Conservation (phyloP, 108 stramenopile species). For the Mediolabrus comicus region DNA sequence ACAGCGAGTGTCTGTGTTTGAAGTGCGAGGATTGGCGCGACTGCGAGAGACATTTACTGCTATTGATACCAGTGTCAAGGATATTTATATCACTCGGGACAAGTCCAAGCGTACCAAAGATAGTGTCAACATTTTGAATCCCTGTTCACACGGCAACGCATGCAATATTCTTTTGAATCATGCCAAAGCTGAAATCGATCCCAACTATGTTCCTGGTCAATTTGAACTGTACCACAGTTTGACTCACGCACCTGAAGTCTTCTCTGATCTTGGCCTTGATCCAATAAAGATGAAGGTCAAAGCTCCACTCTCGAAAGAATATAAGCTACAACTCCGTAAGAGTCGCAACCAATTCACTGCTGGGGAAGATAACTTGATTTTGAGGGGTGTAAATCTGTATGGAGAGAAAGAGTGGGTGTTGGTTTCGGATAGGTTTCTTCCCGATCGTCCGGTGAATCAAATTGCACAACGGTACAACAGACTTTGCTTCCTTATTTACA, state of each 20-base stretch:
- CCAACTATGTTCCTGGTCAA: conserved; percentile 49
- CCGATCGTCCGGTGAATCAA: conserved; percentile 70
- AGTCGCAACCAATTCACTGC: conserved; percentile 77
- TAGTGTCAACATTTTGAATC: conserved; percentile 43
- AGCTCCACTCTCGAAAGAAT: conserved; percentile 49
- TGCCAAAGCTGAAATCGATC: conserved; percentile 60
- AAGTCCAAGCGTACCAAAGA: conserved; percentile 16
- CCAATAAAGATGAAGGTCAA: conserved; percentile 19
- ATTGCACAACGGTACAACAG: conserved; percentile 84
- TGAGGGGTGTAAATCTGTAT: conserved; percentile 68
- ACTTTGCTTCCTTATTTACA: conserved; percentile 79
- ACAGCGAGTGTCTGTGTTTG: conserved; percentile 64
- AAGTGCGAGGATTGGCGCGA: conserved; percentile 63
- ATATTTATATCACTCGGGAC: conserved; percentile 23
- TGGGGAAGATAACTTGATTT: conserved; percentile 73
- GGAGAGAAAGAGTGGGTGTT: conserved; percentile 90
- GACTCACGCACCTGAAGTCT: conserved; percentile 57
- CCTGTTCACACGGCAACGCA: conserved; percentile 55
- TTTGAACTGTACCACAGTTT: conserved; percentile 56
- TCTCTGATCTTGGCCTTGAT: conserved; percentile 29
- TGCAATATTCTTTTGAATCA: conserved; percentile 65
- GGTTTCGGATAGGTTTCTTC: conserved; percentile 81
- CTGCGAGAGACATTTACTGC: conserved; percentile 71
- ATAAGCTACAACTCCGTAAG: conserved; percentile 52
- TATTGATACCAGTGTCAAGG: conserved; percentile 72